Percentiles rank a stretch among this genome's conserved stretches.
Conservation (phyloP, 169 alveolate species). For the Cryptosporidium sp. region DNA sequence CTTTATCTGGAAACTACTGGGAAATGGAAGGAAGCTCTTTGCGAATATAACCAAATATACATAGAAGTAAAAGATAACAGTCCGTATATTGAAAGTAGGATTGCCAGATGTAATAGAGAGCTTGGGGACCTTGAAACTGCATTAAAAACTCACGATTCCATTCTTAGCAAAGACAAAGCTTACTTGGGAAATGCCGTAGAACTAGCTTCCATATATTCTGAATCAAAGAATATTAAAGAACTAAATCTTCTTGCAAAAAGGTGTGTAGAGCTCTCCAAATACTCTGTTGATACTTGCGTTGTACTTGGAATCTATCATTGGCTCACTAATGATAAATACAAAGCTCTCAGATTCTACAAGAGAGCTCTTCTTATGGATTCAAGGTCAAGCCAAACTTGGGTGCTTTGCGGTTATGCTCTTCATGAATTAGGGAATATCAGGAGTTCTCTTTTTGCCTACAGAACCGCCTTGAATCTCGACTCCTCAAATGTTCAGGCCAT, state of each 20-base stretch:
- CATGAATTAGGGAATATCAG: constrained; percentile 61
- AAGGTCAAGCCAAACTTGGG: constrained; percentile 54
- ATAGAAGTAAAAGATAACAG: neutral
- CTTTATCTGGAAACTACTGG: constrained; percentile 37
- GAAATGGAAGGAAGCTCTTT: constrained; percentile 54
- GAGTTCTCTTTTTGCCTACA: constrained; percentile 51
- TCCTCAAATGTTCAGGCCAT: constrained; percentile 44
- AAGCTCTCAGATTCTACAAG: constrained; percentile 64
- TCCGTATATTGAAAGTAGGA: constrained; percentile 14
- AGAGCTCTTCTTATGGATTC: constrained; percentile 55
- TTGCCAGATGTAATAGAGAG: constrained; percentile 63
- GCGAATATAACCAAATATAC: neutral
- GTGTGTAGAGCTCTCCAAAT: constrained; percentile 56
- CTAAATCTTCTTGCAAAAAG: constrained; percentile 41
- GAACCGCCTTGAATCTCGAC: constrained; percentile 51
- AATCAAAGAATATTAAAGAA: constrained; percentile 29
- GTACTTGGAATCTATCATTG: constrained; percentile 72
- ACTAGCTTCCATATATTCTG: constrained; percentile 43
- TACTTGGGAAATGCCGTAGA: constrained; percentile 28
- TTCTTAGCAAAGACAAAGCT: constrained; percentile 8
- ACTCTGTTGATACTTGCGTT: constrained; percentile 59
- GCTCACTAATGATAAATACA: constrained; percentile 65
- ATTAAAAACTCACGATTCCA: neutral
- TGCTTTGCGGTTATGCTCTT: constrained; percentile 59
- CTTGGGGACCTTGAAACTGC: constrained; percentile 26